Conservation (phyloP, 768 basidiomycete species). For the Boletus sp. region DNA sequence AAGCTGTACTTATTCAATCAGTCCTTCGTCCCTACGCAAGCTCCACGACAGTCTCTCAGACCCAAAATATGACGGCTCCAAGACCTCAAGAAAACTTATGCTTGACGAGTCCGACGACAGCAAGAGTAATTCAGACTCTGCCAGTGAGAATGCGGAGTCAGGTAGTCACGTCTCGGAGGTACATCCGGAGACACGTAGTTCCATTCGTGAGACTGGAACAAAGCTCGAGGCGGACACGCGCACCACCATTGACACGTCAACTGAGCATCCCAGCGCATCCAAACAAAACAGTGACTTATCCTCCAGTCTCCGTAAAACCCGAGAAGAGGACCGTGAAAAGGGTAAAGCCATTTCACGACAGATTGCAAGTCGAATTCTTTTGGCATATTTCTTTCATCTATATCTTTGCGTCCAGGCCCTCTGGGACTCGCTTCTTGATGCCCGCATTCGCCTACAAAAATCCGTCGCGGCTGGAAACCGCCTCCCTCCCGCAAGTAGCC, state of each 20-base stretch:
- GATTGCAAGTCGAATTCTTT: conserved; percentile 53
- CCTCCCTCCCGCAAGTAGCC: conserved; percentile 56
- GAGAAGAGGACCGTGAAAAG: conserved; percentile 74
- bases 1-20: conserved; percentile 29
- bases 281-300: conserved; percentile 43
- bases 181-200: conserved; percentile 1
- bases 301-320: conserved; percentile 52
- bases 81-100: conserved; percentile 58
- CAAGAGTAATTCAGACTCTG: conserved; percentile 2
- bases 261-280: background rate
- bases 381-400: conserved; percentile 1
- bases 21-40: conserved; percentile 69
- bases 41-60: conserved; percentile 64
- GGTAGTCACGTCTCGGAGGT: conserved; percentile 23
- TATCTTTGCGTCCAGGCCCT: conserved; percentile 48
- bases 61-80: conserved; percentile 76
- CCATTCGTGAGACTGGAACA: conserved; percentile 12
- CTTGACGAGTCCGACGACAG: conserved; percentile 35
- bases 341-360: conserved; percentile 83
- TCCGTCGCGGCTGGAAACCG: conserved; percentile 60
- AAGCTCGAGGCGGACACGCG: conserved; percentile 8
- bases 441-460: conserved; percentile 92
- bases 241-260: conserved; percentile 18
- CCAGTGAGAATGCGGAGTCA: conserved; percentile 14
- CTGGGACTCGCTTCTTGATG: conserved; percentile 86